These are phyloP conservation scores for Prunus campanulata DNA, from an alignment of 306 rosid genomes.

Conservation along the genomic window DNA sequence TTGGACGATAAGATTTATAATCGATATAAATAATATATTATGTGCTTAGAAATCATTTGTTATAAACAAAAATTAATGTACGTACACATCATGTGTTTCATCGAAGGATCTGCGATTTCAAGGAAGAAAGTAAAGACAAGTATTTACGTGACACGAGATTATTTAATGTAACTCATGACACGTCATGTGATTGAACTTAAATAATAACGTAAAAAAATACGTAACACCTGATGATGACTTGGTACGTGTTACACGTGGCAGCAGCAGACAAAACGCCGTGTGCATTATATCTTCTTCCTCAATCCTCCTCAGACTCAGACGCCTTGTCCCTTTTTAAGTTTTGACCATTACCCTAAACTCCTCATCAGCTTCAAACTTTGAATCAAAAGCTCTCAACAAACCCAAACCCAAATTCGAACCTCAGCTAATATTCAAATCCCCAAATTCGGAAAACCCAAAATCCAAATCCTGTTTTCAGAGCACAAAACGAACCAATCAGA, in stretches of 20 bases:
- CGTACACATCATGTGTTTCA: no score
- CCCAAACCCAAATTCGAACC: background rate
- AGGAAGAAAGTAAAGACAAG: background rate
- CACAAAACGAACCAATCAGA: background rate
- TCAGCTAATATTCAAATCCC: background rate
- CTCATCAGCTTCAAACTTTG: background rate
- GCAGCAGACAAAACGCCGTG: background rate
- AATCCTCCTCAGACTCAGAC: background rate
- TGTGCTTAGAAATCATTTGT: no score
- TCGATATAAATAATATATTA: no score
- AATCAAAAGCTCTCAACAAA: background rate
- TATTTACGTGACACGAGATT: background rate
- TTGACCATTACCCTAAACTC: background rate
- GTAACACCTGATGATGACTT: background rate
- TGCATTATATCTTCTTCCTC: background rate
- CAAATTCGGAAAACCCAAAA: background rate
- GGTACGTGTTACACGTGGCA: background rate
- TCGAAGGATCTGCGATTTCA: no score
- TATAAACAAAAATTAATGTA: no score
- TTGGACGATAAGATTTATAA: no score
- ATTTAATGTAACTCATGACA: background rate
- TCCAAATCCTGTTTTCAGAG: background rate
- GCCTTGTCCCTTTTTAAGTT: background rate
- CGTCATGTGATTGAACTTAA: background rate
- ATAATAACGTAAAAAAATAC: background rate